These are phyloP conservation scores for Solanum stenotomum DNA, from an alignment of 257 asterid species.

Conservation along the genomic window DNA sequence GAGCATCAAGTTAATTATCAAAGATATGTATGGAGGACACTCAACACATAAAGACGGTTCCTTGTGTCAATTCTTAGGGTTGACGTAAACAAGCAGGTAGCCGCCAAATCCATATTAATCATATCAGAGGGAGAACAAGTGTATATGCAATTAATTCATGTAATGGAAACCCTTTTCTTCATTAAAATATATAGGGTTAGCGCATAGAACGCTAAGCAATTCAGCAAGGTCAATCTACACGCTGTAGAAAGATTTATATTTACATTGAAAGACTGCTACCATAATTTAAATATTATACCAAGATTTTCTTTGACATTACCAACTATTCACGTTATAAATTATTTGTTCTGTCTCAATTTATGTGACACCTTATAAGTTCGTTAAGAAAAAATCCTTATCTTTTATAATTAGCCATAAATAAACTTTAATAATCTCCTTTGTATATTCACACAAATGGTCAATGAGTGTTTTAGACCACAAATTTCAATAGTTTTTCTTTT, in stretches of 20 bases:
- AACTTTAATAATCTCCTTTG: neutral
- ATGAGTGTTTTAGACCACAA: neutral
- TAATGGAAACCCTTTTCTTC: neutral
- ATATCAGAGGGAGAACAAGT: neutral
- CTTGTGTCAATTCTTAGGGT: neutral
- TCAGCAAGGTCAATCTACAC: neutral
- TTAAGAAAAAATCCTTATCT: neutral
- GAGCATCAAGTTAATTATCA: neutral
- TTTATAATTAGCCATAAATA: neutral
- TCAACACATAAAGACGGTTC: neutral
- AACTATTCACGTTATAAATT: neutral
- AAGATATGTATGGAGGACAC: neutral
- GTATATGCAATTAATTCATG: neutral
- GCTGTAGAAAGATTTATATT: conserved; percentile 16
- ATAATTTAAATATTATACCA: neutral
- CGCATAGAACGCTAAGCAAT: too few species aligned
- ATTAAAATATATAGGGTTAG: neutral
- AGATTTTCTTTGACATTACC: neutral
- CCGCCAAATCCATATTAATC: neutral
- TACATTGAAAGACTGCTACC: conserved; percentile 11
- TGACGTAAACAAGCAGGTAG: neutral
- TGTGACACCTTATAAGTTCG: neutral
- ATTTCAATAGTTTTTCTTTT: neutral
- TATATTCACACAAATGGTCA: neutral
- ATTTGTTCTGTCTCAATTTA: neutral